Conservation (phyloP, 1,139 yeast species). For the Blastobotrys indianensis region DNA sequence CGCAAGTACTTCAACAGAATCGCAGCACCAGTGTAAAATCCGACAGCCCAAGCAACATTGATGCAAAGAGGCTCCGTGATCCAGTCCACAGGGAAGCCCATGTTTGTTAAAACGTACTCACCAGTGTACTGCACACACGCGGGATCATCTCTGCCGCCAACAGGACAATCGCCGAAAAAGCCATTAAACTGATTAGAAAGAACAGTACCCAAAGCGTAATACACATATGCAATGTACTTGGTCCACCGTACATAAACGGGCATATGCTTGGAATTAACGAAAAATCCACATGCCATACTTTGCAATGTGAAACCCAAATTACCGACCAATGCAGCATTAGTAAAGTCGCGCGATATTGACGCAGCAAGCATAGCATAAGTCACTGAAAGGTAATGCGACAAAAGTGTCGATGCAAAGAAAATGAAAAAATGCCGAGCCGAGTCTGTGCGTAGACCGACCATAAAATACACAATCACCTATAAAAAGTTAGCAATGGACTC, state of each 20-base stretch:
- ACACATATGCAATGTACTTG: slow-evolving; percentile 65
- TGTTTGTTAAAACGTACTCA: slow-evolving; percentile 43
- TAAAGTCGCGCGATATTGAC: slow-evolving; percentile 56
- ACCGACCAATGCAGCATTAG: slow-evolving; percentile 57
- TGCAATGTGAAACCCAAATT: slow-evolving; percentile 66
- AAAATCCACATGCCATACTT: slow-evolving; percentile 76
- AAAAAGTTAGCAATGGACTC: neutral
- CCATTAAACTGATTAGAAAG: slow-evolving; percentile 59
- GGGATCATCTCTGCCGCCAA: slow-evolving; percentile 30
- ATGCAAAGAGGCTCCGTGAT: slow-evolving; percentile 59
- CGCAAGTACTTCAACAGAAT: slow-evolving; percentile 39
- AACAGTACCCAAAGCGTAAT: slow-evolving; percentile 73
- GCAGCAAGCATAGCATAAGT: slow-evolving; percentile 52
- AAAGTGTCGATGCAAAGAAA: slow-evolving; percentile 53
- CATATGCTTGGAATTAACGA: slow-evolving; percentile 65
- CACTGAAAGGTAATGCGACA: slow-evolving; percentile 53
- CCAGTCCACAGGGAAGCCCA: slow-evolving; percentile 63
- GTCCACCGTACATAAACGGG: slow-evolving; percentile 87
- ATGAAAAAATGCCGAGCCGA: slow-evolving; percentile 49
- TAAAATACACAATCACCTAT: slow-evolving; percentile 53
- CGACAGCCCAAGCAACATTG: slow-evolving; percentile 54
- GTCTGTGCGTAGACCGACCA: slow-evolving; percentile 63
- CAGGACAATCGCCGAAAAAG: slow-evolving; percentile 55
- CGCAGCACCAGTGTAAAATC: slow-evolving; percentile 47
- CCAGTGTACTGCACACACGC: slow-evolving; percentile 45